Evolutionary conservation across 306 rosid genomes (phyloP).

Genomic region (Pyrus betulifolia): DNA sequence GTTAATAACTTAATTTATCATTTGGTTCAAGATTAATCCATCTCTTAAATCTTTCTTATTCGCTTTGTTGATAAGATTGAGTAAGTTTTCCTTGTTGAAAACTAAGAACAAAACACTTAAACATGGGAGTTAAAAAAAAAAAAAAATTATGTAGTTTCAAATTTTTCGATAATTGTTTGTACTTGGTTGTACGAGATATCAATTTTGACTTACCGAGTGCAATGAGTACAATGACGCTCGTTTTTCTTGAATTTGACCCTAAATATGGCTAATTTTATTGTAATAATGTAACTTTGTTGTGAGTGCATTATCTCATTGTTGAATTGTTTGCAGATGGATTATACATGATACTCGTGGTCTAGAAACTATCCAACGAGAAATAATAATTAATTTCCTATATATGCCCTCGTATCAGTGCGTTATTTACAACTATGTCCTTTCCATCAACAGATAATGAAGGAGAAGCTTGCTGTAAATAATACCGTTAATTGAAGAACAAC

Average conservation of each 20-base stretch:
- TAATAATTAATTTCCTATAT: too few relatives aligned
- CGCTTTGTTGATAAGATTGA: background rate
- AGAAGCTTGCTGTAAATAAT: too few relatives aligned
- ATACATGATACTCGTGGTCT: too few relatives aligned
- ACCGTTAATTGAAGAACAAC: too few relatives aligned
- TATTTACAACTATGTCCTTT: background rate
- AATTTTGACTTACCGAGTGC: background rate
- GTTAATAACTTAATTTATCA: too few relatives aligned
- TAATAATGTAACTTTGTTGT: rapidly evolving
- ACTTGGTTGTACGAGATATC: background rate
- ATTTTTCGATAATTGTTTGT: rapidly evolving
- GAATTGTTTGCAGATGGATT: too few relatives aligned
- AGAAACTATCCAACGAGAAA: too few relatives aligned
- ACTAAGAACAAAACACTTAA: background rate
- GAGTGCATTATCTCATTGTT: background rate
- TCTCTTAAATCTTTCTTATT: background rate
- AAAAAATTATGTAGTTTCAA: rapidly evolving
- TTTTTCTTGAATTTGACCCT: too few relatives aligned
- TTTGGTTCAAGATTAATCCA: background rate
- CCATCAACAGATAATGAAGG: background rate
- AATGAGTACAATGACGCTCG: too few relatives aligned
- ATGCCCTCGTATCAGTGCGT: background rate
- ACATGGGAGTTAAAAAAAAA: too few relatives aligned
- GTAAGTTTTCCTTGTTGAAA: background rate
- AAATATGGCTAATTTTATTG: rapidly evolving